Conservation (phyloP, 2,329 filamentous ascomycete genomes). For the Penicillium sclerotigenum region DNA sequence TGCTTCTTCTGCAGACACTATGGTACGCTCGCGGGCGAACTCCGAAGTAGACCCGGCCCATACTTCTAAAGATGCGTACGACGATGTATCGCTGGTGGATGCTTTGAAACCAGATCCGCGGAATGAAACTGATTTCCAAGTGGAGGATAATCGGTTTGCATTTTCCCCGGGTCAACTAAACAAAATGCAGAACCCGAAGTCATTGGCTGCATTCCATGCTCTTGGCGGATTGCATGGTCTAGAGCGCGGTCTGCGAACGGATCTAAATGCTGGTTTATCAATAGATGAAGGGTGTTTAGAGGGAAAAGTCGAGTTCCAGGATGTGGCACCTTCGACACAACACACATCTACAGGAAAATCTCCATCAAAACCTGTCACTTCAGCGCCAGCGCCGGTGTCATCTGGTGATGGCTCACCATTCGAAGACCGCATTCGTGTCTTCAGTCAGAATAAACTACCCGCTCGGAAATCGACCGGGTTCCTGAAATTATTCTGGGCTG, state of each 20-base stretch:
- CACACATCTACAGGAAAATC: slow-evolving; percentile 17
- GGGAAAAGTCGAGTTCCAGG: slow-evolving; percentile 67
- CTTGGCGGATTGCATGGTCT: slow-evolving; percentile 75
- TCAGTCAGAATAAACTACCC: slow-evolving; percentile 60
- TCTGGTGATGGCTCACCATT: slow-evolving; percentile 36
- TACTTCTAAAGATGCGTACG: slow-evolving; percentile 28
- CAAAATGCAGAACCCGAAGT: slow-evolving; percentile 89
- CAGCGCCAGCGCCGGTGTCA: slow-evolving; percentile 3
- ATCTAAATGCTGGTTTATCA: slow-evolving; percentile 71
- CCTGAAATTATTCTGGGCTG: slow-evolving; percentile 61
- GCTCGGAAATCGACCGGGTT: slow-evolving; percentile 62
- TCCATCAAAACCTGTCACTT: background rate
- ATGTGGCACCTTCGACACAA: slow-evolving; percentile 51
- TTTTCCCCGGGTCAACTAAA: slow-evolving; percentile 74
- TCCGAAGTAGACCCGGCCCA: slow-evolving; percentile 28
- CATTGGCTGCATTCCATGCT: slow-evolving; percentile 72
- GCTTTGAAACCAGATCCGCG: slow-evolving; percentile 74
- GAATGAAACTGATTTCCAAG: slow-evolving; percentile 70
- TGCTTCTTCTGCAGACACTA: slow-evolving; percentile 35
- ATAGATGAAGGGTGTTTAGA: slow-evolving; percentile 67
- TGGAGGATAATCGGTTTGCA: slow-evolving; percentile 78
- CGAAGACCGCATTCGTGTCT: slow-evolving; percentile 59
- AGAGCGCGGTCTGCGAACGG: slow-evolving; percentile 72
- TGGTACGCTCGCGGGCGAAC: slow-evolving; percentile 34
- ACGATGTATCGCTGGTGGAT: slow-evolving; percentile 45